These are phyloP conservation scores for Solioccasus polychromus DNA, from an alignment of 768 basidiomycete genomes.

Conservation along the genomic window DNA sequence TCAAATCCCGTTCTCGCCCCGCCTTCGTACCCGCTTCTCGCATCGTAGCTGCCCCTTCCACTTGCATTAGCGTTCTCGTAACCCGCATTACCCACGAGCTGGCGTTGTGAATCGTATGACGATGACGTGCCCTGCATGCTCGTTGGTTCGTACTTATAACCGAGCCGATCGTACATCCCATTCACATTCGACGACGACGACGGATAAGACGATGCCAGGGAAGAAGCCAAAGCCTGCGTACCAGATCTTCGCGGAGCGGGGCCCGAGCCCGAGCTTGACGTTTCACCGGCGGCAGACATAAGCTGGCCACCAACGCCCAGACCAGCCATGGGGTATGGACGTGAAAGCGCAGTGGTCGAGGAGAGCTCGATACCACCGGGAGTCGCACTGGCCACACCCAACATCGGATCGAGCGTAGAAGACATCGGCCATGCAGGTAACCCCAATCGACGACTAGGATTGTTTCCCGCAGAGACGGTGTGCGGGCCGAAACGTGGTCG, in stretches of 20 bases:
- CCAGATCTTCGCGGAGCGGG: constrained; percentile 8
- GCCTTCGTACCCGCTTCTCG: constrained; percentile 20
- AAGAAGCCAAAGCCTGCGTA: constrained; percentile 14
- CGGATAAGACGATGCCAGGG: constrained; percentile 15
- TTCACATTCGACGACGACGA: constrained; percentile 13
- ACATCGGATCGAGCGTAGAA: constrained; percentile 30
- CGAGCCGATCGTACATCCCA: constrained; percentile 21
- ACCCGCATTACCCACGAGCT: constrained; percentile 6
- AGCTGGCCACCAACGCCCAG: constrained; percentile 19
- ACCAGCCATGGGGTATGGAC: constrained; percentile 7
- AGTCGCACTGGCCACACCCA: constrained; percentile 31
- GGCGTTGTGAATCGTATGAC: constrained; percentile 23
- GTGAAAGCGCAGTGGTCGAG: constrained; percentile 7
- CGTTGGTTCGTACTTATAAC: constrained; percentile 19
- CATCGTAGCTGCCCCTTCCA: constrained; percentile 12
- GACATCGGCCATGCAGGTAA: constrained; percentile 33
- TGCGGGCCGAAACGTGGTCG: constrained; percentile 20
- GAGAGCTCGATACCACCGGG: constrained; percentile 33
- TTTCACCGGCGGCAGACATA: constrained; percentile 12
- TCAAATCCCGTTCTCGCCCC: constrained; percentile 19
- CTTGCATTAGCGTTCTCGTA: constrained; percentile 17
- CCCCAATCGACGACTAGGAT: constrained; percentile 20
- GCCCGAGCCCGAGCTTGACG: constrained; percentile 13
- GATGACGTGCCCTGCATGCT: constrained; percentile 11
- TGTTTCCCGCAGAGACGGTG: constrained; percentile 15